A percentile compares a stretch with the other conserved stretches of the same genome.
Conservation (phyloP, 1,139 yeast species). For the Protomyces pachydermus region DNA sequence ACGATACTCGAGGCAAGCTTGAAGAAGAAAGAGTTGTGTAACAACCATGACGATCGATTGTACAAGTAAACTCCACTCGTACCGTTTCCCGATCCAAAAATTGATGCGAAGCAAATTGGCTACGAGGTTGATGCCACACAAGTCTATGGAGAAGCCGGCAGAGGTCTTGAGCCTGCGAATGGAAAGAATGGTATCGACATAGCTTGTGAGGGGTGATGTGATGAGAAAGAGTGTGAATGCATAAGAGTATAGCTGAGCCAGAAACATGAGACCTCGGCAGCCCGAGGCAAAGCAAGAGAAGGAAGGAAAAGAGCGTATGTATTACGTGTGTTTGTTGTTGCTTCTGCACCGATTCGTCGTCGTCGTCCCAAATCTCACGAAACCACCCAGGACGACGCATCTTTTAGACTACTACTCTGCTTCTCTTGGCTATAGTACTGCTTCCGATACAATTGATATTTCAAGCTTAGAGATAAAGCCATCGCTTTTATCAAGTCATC, state of each 20-base stretch:
- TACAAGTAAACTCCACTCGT: constrained; percentile 63
- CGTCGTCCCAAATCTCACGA: background rate
- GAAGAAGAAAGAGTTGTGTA: constrained; percentile 48
- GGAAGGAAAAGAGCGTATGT: background rate
- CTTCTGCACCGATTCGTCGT: no score
- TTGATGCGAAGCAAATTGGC: constrained; percentile 68
- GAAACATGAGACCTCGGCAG: background rate
- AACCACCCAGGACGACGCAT: background rate
- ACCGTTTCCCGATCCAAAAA: constrained; percentile 73
- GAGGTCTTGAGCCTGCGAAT: constrained; percentile 60
- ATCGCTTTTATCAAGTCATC: background rate
- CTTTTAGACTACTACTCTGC: no score
- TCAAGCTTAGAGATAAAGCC: no score
- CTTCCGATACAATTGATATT: no score
- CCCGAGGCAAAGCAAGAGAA: background rate
- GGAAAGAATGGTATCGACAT: constrained; percentile 71
- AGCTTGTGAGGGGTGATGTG: constrained; percentile 61
- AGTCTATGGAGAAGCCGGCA: constrained; percentile 76
- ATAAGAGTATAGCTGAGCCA: background rate
- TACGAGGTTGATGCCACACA: constrained; percentile 84
- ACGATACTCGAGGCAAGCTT: constrained; percentile 6
- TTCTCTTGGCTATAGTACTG: no score
- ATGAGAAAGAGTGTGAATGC: constrained; percentile 20
- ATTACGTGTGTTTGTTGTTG: background rate
- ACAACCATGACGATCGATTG: constrained; percentile 74